Evolutionary conservation across 2,329 filamentous ascomycete species (phyloP), one percentile per base, ranked within the genome.

Genomic region (Ophiostoma australiae): DNA sequence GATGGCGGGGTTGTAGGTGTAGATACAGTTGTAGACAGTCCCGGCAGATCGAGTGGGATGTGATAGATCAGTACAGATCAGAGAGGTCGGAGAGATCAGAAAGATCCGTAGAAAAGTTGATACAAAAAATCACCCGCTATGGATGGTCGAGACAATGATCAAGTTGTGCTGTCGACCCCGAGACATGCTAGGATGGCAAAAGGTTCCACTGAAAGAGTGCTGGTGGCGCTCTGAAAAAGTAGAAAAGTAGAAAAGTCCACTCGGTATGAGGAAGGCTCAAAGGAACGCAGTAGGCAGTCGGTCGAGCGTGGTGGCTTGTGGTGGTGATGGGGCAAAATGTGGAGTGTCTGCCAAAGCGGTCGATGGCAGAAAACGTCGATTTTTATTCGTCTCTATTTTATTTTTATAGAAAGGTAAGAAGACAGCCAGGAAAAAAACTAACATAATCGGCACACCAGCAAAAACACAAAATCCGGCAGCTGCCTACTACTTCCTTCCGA

Each of bases 381-480:
- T 48, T 48, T 41, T 11, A 13, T 41, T 15, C 15, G 15, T 41
- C 15, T 48, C 20, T 44, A 44, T n/a, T 48, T 48, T 48, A 20
- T 8, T 20, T n/a, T 20, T 48, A 39, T 3, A 48, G 17, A 7
- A 48, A 37, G 17, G 61, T 13, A 35, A 31, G 20, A 37, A 65
- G 7, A 7, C 15, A 1, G 33, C n/a, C 10, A 41, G 35, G n/a
- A 66, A 66, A 41, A 66, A 66, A 37, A 39, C 33, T 66, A 41
- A 39, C 20, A 23, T 66, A 66, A 66, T 66, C 63, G 63, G 63
- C 27, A 31, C 27, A 31, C 31, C 35, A 65, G 58, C 63, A 66
- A 66, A 66, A 66, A 66, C 63, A 66, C 63, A 66, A 65, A 66
- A 39, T 66, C 63, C 63, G 63, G n/a, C 35, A 39, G 20, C 33